Evolutionary conservation across 2,329 filamentous ascomycete species (phyloP), one percentile per base, ranked within the genome.

Genomic region (Exophiala spinifera): DNA sequence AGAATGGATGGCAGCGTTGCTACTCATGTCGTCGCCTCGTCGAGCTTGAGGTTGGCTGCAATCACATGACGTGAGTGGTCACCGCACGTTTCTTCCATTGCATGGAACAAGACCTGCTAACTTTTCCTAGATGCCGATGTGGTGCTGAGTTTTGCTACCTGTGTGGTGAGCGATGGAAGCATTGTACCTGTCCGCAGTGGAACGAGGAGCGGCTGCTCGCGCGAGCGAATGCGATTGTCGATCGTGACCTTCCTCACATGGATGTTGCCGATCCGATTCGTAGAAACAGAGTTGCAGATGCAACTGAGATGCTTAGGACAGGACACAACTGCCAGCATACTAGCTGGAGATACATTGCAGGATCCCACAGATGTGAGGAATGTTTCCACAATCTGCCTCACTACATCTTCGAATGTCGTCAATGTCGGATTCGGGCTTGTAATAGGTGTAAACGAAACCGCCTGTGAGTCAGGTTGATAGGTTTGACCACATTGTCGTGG

Each of bases 1-100:
- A 84, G 21, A 76, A 85, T 49, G 86, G 87, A 20, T 91, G 86
- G 85, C 85, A 89, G 68, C 78, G 83, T 44, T 96, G 89, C 69
- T 85, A 84, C 66, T 84, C 78, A 59, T 95, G 91, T 72, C 82
- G 80, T 60, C 77, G 81, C 36, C 79, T 71, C 13, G 60, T 71
- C 14, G 68, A 71, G 52, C 54, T 72, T 14, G 51, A 49, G 5
- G 49, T 48, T 4, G 70, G 67, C 3, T 71, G 69, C 55, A 66
- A 69, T 42, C 67, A 71, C 50, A 71, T 72, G 46, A 66, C 59
- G 67, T 72, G 66, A 52, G 66, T 48, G 6, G 25, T 13, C 7
- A 31, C 10, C 8, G 10, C 6, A 31, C 7, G 7, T 34, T 8
- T 37, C 46, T 36, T 14, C 8, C 7, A 23, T 36, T 25, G 6